Evolutionary conservation across 208 protist species (phyloP).

Genomic region (Crithidia fasciculata): DNA sequence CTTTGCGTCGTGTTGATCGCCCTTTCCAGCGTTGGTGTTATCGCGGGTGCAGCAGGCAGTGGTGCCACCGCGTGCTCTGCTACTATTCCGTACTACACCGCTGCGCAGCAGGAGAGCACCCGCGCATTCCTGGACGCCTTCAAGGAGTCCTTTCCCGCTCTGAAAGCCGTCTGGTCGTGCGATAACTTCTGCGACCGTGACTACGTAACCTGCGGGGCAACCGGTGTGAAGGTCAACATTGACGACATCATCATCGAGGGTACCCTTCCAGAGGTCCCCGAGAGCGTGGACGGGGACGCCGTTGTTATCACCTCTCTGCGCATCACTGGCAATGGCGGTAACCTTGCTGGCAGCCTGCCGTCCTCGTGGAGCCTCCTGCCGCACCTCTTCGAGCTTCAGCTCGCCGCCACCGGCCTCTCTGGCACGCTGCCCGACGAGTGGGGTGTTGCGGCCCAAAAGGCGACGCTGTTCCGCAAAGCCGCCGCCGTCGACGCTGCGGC

Average conservation of each 20-base stretch:
- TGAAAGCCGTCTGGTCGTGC: conserved; percentile 21
- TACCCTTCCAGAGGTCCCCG: conserved; percentile 20
- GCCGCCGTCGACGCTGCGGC: neutral
- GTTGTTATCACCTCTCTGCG: conserved; percentile 22
- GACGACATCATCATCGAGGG: conserved; percentile 6
- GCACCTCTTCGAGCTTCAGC: conserved; percentile 4
- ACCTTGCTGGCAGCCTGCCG: conserved; percentile 15
- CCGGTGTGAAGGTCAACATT: conserved; percentile 13
- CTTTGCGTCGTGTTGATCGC: conserved; percentile 17
- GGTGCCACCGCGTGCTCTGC: neutral
- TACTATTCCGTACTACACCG: conserved; percentile 17
- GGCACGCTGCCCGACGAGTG: conserved; percentile 8
- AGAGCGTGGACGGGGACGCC: neutral
- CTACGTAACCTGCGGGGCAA: conserved; percentile 13
- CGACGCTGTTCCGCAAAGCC: neutral
- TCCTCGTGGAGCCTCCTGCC: conserved; percentile 11
- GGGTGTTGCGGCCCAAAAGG: neutral
- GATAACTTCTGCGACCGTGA: conserved; percentile 30
- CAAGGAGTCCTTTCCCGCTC: conserved; percentile 12
- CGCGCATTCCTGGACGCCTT: conserved; percentile 24
- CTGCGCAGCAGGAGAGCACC: conserved; percentile 17
- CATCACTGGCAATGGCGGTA: conserved; percentile 5
- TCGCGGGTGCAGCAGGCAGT: neutral
- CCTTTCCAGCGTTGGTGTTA: conserved; percentile 3
- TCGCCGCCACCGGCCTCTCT: conserved; percentile 3